Conservation (phyloP, 2,329 filamentous ascomycete genomes). For the Claviceps sp. region DNA sequence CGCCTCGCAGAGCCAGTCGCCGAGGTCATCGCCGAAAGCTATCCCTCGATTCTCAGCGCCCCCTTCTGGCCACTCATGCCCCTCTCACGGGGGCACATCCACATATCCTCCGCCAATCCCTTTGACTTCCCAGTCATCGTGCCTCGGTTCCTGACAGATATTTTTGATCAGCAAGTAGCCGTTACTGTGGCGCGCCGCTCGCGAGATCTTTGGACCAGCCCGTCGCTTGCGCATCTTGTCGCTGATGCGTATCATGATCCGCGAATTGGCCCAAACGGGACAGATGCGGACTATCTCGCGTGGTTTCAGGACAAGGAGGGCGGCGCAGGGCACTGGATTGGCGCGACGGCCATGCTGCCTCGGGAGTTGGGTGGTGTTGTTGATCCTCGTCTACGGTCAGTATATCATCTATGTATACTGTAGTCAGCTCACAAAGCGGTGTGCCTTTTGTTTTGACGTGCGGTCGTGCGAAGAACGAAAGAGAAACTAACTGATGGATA, state of each 20-base stretch:
- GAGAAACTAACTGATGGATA: background rate
- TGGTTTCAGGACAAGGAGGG: slow-evolving; percentile 6
- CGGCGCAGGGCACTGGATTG: slow-evolving; percentile 14
- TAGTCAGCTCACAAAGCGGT: background rate
- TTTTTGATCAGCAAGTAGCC: slow-evolving; percentile 11
- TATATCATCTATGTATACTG: background rate
- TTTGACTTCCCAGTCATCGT: slow-evolving; percentile 10
- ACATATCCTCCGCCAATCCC: slow-evolving; percentile 11
- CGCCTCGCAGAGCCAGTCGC: slow-evolving; percentile 9
- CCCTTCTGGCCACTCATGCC: slow-evolving; percentile 13
- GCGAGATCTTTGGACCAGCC: slow-evolving; percentile 8
- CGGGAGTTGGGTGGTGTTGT: slow-evolving; percentile 12
- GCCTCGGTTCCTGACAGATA: slow-evolving; percentile 11
- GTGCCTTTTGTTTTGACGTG: background rate
- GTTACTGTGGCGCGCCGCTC: slow-evolving; percentile 7
- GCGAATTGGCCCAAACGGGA: slow-evolving; percentile 9
- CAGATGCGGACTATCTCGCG: slow-evolving; percentile 9
- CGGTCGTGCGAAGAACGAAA: background rate
- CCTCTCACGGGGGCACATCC: slow-evolving; percentile 12
- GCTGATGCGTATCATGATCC: slow-evolving; percentile 11
- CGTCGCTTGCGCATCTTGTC: slow-evolving; percentile 8
- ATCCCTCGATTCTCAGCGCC: slow-evolving; percentile 7
- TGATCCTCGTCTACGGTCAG: slow-evolving; percentile 9
- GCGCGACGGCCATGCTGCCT: slow-evolving; percentile 13
- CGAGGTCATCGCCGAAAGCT: slow-evolving; percentile 10